phyloP scores from a whole-genome alignment of 1,284 basidiomycete species.

The Rhodotorula sp. region DNA sequence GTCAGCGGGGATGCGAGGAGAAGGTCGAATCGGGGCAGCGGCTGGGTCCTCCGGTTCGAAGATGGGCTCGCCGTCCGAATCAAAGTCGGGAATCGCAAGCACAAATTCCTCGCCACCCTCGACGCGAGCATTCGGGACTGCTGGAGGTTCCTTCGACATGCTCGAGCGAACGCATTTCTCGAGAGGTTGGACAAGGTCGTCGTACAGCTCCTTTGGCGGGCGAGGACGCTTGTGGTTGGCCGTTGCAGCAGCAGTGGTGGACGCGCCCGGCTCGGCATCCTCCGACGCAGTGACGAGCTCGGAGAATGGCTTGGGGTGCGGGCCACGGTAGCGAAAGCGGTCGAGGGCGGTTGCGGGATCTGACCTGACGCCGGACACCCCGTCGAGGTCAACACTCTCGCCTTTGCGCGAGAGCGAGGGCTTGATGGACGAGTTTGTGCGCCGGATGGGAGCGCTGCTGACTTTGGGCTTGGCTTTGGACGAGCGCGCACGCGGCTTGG shows the following conservation, averaged over 20 bases:
- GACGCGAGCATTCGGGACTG: neutral
- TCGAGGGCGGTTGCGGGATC: neutral
- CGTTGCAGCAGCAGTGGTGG: too few relatives aligned
- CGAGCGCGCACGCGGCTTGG: neutral
- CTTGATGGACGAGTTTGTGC: neutral
- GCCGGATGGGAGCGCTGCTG: too few relatives aligned
- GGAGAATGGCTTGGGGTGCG: neutral
- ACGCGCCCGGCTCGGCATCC: neutral
- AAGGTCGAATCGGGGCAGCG: neutral
- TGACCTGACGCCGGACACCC: too few relatives aligned
- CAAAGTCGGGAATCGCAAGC: slow-evolving; percentile 18
- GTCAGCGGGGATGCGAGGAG: too few relatives aligned
- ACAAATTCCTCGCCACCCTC: neutral
- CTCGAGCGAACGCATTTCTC: too few relatives aligned
- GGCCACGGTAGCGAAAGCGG: slow-evolving; percentile 2
- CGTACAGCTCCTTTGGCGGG: too few relatives aligned
- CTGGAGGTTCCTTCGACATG: too few relatives aligned
- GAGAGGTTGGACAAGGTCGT: too few relatives aligned
- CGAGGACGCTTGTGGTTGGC: too few relatives aligned
- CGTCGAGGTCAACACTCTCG: neutral
- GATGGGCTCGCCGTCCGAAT: slow-evolving; percentile 31
- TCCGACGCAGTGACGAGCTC: neutral
- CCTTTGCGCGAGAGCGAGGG: neutral
- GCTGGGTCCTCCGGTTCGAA: neutral
- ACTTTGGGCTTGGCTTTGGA: neutral